Conservation (phyloP, 768 basidiomycete species). For the Tricholoma flavovirens region DNA sequence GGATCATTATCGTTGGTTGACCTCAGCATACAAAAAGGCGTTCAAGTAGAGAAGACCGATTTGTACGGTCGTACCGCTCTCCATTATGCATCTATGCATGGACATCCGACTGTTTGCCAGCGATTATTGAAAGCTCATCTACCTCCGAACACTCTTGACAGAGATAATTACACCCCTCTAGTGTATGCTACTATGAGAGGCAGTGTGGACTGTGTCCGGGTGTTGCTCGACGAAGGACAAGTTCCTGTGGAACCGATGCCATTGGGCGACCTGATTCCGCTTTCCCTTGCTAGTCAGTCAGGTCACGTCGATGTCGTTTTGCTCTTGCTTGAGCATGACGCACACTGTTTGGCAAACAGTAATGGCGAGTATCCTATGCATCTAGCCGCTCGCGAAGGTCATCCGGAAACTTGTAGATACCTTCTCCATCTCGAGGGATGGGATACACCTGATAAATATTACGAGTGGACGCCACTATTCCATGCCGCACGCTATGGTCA, state of each 20-base stretch:
- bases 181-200: constrained; percentile 91
- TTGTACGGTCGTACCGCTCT: constrained; percentile 90
- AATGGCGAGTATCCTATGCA: constrained; percentile 98
- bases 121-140: constrained; percentile 67
- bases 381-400: constrained; percentile 90
- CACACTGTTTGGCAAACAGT: constrained; percentile 75
- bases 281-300: constrained; percentile 86
- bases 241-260: constrained; percentile 57
- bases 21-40: constrained; percentile 70
- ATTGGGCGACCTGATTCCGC: constrained; percentile 70
- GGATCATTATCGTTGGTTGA: constrained; percentile 74
- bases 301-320: constrained; percentile 82
- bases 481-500: constrained; percentile 91
- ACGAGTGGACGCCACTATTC: constrained; percentile 97
- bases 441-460: constrained; percentile 92
- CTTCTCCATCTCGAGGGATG: constrained; percentile 72
- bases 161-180: constrained; percentile 92
- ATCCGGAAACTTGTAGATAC: constrained; percentile 74
- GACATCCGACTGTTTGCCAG: constrained; percentile 70
- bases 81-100: constrained; percentile 95
- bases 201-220: constrained; percentile 73
- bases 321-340: constrained; percentile 72
- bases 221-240: constrained; percentile 70
- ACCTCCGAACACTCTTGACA: constrained; percentile 67
- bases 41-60: constrained; percentile 71